Evolutionary conservation across 73 alveolate species (phyloP), one percentile per base, ranked within the genome.

Genomic region (Loxodes magnus): DNA sequence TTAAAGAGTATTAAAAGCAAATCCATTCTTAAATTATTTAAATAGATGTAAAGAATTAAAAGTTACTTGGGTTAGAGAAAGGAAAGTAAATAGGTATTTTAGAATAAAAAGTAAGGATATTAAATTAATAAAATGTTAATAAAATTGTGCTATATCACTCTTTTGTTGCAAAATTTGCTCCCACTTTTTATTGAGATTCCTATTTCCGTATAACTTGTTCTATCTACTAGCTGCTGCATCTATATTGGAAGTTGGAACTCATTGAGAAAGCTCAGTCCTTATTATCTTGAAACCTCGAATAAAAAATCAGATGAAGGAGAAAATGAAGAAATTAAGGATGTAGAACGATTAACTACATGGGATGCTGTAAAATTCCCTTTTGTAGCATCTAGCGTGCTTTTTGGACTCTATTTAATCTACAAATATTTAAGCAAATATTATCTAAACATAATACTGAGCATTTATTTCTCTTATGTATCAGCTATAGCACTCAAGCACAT

Each of bases 331-430:
- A 80, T 79, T 22, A 71, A 63, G 42, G 76, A 62, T 31, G 71
- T 84, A 22, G 94, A 86, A 50, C 53, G 82, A 41, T 55, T 90
- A 71, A 64, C 77, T 38, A 61, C 67, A 42, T 77, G 71, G 38
- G 98, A 90, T 49, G 97, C 98, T 5, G 51, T 65, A 39, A 53
- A 68, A 51, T 90, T 90, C 77, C 98, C 98, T 22, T 30, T 87
- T 2, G 61, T 77, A 21, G 95, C 92, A 30, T 78, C 95, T 37
- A 73, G 73, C 21, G 84, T 80, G 31, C 77, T 90, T 28, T 61
- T 74, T 31, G 85, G 93, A 26, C 78, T 90, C 12, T 90, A 83
- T 58, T 29, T 79, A 34, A 53, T 79, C 14, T 67, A 78, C 46
- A 90, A 83, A 44, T 91, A 53, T 67, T 27, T 87, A 28, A 87